Evolutionary conservation across 768 basidiomycete genomes (phyloP).

Genomic region (Mycena haematopus): DNA sequence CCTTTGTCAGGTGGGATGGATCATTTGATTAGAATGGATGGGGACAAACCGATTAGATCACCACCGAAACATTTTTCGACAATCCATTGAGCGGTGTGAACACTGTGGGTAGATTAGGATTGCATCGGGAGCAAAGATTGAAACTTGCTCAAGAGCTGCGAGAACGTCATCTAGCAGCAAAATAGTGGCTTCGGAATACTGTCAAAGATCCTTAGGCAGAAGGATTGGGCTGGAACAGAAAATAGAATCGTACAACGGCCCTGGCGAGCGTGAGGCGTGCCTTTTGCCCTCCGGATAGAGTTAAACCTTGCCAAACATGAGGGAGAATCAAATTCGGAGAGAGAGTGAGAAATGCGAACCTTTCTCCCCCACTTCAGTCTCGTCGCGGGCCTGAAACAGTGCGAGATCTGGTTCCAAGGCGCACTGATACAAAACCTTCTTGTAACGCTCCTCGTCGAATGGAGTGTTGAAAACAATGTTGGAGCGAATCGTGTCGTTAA

Average conservation of each 20-base stretch:
- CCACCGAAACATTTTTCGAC: constrained; percentile 54
- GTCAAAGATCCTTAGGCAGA: constrained; percentile 13
- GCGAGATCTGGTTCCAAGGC: constrained; percentile 76
- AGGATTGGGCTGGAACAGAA: too few species aligned
- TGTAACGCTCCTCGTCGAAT: constrained; percentile 81
- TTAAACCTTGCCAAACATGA: not conserved
- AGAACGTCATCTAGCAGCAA: constrained; percentile 77
- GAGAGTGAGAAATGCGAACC: constrained; percentile 46
- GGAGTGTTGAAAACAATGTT: constrained; percentile 85
- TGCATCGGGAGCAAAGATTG: not conserved
- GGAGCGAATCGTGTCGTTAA: constrained; percentile 79
- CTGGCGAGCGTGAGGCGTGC: constrained; percentile 58
- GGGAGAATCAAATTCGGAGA: constrained; percentile 36
- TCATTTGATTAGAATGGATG: too few species aligned
- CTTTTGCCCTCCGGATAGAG: constrained; percentile 44
- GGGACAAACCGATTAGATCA: constrained; percentile 40
- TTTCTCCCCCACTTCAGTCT: constrained; percentile 69
- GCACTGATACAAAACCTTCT: constrained; percentile 76
- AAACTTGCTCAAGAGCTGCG: constrained; percentile 52
- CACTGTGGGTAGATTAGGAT: constrained; percentile 28
- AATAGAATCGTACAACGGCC: constrained; percentile 37
- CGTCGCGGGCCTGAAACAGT: constrained; percentile 70
- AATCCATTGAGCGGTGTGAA: constrained; percentile 40
- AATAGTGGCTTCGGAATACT: constrained; percentile 57
- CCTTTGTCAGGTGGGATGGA: too few species aligned